These are phyloP conservation scores for Trichoderma pleuroti DNA, from an alignment of 2,329 filamentous ascomycete genomes.

Conservation along the genomic window DNA sequence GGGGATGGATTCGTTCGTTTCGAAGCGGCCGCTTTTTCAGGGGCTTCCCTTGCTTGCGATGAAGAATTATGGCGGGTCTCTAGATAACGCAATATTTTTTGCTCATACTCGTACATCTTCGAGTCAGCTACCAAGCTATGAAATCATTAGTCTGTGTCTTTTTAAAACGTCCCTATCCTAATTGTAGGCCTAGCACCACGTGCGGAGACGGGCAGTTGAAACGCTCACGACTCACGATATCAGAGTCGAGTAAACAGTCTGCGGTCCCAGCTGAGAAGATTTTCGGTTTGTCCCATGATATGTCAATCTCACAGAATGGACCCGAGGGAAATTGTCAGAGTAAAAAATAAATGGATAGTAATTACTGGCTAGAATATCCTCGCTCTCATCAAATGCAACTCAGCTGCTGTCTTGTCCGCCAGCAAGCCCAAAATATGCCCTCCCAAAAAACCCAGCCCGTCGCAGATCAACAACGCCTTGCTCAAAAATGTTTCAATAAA, in stretches of 20 bases:
- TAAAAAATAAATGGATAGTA: background rate
- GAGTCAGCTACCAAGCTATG: background rate
- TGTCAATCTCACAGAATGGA: background rate
- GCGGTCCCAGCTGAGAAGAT: background rate
- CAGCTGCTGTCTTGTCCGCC: background rate
- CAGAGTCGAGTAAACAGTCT: background rate
- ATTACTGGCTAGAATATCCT: background rate
- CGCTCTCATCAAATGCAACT: conserved; percentile 7
- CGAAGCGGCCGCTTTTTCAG: background rate
- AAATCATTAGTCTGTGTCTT: background rate
- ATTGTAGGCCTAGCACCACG: background rate
- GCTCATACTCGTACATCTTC: background rate
- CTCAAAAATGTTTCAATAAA: background rate
- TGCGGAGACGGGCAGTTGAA: background rate
- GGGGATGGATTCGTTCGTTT: background rate
- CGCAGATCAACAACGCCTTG: background rate
- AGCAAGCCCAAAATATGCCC: background rate
- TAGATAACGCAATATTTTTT: background rate
- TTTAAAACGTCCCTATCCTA: background rate
- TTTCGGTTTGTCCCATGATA: no score
- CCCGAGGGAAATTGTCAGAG: background rate
- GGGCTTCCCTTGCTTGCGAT: background rate
- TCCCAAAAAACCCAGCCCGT: background rate
- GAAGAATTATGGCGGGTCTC: background rate
- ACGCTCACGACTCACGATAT: background rate